Percentiles rank a stretch among this genome's conserved stretches.
Conservation (phyloP, 108 stramenopile species). For the Parietichytrium sp. region DNA sequence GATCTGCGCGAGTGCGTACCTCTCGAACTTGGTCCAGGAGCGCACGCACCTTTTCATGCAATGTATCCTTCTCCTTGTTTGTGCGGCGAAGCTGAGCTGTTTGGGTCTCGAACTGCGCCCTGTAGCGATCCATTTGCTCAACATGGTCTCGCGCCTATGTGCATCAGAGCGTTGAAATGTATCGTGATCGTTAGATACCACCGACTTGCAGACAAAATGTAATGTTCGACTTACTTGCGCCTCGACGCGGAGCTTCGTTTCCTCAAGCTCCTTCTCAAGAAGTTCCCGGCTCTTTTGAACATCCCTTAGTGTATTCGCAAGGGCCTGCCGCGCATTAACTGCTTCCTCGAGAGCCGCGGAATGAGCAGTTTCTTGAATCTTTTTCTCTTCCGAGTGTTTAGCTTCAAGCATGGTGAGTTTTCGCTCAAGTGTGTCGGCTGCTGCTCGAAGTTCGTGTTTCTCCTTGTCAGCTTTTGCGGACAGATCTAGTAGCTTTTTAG, state of each 20-base stretch:
- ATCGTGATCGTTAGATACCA: no score
- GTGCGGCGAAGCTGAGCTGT: not conserved
- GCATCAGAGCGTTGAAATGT: no score
- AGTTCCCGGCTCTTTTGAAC: no score
- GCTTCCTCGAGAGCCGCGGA: not conserved
- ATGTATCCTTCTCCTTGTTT: constrained; percentile 7
- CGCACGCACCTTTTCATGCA: not conserved
- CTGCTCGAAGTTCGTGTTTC: not conserved
- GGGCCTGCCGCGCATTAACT: no score
- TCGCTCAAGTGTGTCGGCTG: not conserved
- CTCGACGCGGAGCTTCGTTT: not conserved
- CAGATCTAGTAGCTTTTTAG: not conserved
- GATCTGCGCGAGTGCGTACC: no score
- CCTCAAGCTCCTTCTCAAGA: not conserved
- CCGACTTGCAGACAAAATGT: no score
- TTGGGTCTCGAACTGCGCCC: not conserved
- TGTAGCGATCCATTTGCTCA: not conserved
- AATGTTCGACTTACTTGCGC: no score
- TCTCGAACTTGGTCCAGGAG: constrained; percentile 28
- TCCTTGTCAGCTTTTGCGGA: not conserved
- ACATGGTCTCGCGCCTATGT: constrained; percentile 24
- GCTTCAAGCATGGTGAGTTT: not conserved
- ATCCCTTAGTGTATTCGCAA: no score
- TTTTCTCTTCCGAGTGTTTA: not conserved
- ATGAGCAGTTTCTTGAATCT: not conserved